Evolutionary conservation across 306 rosid genomes (phyloP).

Genomic region (Sesbania bispinosa): DNA sequence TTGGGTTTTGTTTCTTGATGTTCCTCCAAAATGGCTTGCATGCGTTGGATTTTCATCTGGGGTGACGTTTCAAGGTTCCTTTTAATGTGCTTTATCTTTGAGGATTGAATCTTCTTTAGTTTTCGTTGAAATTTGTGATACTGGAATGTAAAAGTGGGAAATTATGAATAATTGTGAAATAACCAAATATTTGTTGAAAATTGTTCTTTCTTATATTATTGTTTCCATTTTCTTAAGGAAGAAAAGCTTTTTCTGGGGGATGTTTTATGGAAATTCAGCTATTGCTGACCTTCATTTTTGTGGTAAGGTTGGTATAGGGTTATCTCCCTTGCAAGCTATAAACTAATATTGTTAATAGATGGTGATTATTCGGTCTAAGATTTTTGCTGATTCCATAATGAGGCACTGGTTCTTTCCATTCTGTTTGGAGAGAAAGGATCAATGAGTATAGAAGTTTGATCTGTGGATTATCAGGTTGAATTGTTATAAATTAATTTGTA

Average conservation of each 20-base stretch:
- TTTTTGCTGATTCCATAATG: neutral
- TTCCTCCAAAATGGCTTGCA: neutral
- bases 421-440: neutral
- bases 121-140: neutral
- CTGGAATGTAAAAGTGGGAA: neutral
- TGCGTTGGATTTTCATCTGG: slow-evolving; percentile 12
- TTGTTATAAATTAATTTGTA: neutral
- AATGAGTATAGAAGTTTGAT: neutral
- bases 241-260: neutral
- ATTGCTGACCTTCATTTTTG: too few species aligned
- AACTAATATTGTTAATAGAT: neutral
- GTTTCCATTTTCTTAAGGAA: neutral
- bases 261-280: neutral
- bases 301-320: too few species aligned
- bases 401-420: neutral
- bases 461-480: neutral
- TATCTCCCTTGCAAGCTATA: neutral
- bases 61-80: neutral
- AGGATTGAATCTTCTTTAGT: neutral
- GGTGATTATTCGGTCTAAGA: neutral
- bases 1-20: slow-evolving; percentile 4
- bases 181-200: neutral
- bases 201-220: neutral
- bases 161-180: neutral
- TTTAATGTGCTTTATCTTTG: neutral